Evolutionary conservation across 139 green algal species (phyloP).

Genomic region (Limnomonas spitsbergensis): DNA sequence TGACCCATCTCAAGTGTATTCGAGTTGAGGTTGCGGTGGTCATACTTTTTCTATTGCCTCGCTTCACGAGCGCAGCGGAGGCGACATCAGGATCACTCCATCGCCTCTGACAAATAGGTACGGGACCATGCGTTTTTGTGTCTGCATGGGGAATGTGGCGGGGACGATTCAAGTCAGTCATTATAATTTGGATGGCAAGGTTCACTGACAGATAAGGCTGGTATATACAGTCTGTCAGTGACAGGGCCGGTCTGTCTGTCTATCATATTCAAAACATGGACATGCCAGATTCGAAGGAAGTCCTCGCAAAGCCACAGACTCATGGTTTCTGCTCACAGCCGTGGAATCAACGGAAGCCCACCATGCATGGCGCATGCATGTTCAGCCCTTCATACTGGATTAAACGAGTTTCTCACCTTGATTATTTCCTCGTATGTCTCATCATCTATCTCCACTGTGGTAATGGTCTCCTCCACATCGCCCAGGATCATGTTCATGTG

Average conservation of each 20-base stretch:
- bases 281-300: too few species aligned
- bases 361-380: neutral
- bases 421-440: slow-evolving; percentile 99
- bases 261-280: too few species aligned
- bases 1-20: too few species aligned
- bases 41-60: neutral
- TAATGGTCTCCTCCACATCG: slow-evolving; percentile 96
- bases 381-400: too few species aligned
- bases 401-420: too few species aligned
- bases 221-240: too few species aligned
- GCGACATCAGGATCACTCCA: slow-evolving; percentile 91
- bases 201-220: too few species aligned
- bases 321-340: too few species aligned
- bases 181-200: neutral
- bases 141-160: slow-evolving; percentile 57
- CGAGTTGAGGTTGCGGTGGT: too few species aligned
- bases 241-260: too few species aligned
- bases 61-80: slow-evolving; percentile 75
- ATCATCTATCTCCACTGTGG: slow-evolving; percentile 93
- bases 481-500: slow-evolving; percentile 99
- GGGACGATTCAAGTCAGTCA: neutral
- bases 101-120: slow-evolving; percentile 97
- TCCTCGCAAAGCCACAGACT: too few species aligned
- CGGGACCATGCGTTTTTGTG: slow-evolving; percentile 80
- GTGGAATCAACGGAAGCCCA: neutral